Evolutionary conservation across 208 protist genomes (phyloP), one percentile per base, ranked within the genome.

Genomic region (Leishmania aethiopica): DNA sequence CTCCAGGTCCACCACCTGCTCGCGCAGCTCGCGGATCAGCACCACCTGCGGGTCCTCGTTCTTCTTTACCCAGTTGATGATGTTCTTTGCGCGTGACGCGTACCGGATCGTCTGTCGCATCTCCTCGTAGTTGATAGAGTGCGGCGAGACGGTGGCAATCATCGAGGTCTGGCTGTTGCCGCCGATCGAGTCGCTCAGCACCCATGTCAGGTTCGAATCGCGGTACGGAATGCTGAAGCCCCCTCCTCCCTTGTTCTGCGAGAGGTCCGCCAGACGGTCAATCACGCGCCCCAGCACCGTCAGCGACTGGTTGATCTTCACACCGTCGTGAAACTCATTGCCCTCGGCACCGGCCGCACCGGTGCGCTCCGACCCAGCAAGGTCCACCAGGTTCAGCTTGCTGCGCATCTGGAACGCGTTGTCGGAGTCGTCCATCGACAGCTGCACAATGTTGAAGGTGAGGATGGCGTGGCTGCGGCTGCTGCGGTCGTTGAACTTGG

Each of bases 161-260:
- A 99, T 99, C 57, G 94, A 93, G 7, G 98, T 99, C 78, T 98
- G 97, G 57, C 90, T 95, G 81, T 96, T 96, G n/a, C 96, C 96
- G 82, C 95, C 95, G 37, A 98, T 84, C 49, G 90, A 96, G 79
- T 98, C 96, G 86, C 90, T 97, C 77, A 98, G 76, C 74, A 98
- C 78, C 89, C 91, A 95, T 10, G 96, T 98, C 40, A 98, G 89
- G 78, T 90, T 93, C 6, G 94, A 96, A 47, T 97, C 94, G 51
- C 94, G 91, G 78, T 97, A 97, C 25, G 69, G 69, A 22, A 74
- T 17, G 45, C 28, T 53, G 10, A 74, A 92, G 85, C 17, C 78
- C 40, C 42, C 42, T n/a, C n/a, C n/a, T 19, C 69, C 69, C 45
- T 94, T 92, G 77, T 86, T 88, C 69, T 97, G 92, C 42, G 89